Evolutionary conservation across 192 early-diverging fungal species (phyloP).

Genomic region (Linnemannia hyalina): DNA sequence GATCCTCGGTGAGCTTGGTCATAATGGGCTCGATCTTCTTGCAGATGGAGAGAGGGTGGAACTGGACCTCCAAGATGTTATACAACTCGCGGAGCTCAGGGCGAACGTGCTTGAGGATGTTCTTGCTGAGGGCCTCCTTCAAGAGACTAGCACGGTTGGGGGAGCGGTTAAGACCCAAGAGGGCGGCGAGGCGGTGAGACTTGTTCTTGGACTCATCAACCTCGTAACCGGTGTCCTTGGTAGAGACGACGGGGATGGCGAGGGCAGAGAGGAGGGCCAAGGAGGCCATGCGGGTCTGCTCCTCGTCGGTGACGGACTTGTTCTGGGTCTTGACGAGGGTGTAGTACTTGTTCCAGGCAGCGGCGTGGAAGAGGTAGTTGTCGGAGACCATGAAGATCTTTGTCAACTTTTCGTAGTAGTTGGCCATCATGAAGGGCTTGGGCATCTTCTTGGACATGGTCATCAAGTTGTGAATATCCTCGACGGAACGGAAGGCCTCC

Average conservation of each 20-base stretch:
- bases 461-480: conserved; percentile 97
- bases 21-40: conserved; percentile 96
- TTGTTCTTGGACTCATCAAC: conserved; percentile 87
- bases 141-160: conserved; percentile 93
- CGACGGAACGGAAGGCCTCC: conserved; percentile 96
- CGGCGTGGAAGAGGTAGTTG: conserved; percentile 98
- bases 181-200: conserved; percentile 83
- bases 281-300: conserved; percentile 92
- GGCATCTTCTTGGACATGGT: conserved; percentile 91
- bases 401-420: conserved; percentile 99
- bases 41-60: conserved; percentile 98
- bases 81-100: conserved; percentile 94
- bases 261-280: conserved; percentile 94
- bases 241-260: conserved; percentile 95
- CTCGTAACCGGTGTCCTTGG: conserved; percentile 80
- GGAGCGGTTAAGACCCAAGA: conserved; percentile 86
- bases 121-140: conserved; percentile 90
- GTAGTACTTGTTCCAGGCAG: conserved; percentile 95
- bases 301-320: conserved; percentile 86
- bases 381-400: conserved; percentile 97
- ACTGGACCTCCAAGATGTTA: conserved; percentile 97
- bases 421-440: conserved; percentile 95
- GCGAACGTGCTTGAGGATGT: conserved; percentile 86
- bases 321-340: conserved; percentile 79
- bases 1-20: conserved; percentile 75